Conservation (phyloP, 306 rosid species). For the Ziziphus jujuba region DNA sequence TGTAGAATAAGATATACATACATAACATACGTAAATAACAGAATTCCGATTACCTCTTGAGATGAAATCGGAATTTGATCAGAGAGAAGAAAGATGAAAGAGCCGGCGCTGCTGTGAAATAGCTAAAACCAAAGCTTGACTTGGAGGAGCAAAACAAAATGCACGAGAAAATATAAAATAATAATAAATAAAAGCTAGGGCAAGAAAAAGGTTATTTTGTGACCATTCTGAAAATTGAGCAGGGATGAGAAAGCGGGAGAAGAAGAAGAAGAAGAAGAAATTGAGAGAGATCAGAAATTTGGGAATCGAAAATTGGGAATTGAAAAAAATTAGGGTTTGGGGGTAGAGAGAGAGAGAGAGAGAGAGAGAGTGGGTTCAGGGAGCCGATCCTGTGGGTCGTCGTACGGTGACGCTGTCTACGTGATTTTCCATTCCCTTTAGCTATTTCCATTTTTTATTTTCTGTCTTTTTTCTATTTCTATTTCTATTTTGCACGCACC, state of each 20-base stretch:
- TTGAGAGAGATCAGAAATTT: conserved; percentile 30
- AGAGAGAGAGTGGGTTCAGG: conserved; percentile 26
- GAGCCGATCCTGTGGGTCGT: conserved; percentile 54
- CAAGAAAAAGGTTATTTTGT: conserved; percentile 20
- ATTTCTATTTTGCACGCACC: background rate
- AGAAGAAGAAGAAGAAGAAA: conserved; percentile 11
- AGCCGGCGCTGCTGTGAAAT: conserved; percentile 10
- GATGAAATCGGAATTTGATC: conserved; percentile 43
- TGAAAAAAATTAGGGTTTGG: too few relatives aligned
- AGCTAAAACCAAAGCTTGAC: conserved; percentile 11
- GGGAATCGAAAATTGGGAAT: conserved; percentile 63
- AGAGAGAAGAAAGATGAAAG: conserved; percentile 15
- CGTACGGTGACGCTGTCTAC: conserved; percentile 64
- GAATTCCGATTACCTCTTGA: conserved; percentile 37
- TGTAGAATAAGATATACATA: conserved; percentile 5
- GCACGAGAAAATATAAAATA: conserved; percentile 17
- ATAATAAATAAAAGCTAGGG: conserved; percentile 10
- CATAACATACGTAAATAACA: conserved; percentile 14
- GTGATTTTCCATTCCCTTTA: conserved; percentile 10
- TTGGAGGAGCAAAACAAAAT: conserved; percentile 7
- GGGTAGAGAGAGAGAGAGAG: background rate
- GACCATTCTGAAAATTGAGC: background rate
- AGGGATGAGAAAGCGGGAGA: too few relatives aligned
- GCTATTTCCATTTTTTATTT: conserved; percentile 6
- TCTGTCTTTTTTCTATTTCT: conserved; percentile 22